Percentiles rank a stretch among this genome's conserved stretches.
Conservation (phyloP, 1,284 basidiomycete species). For the Ceratobasidium sp. region DNA sequence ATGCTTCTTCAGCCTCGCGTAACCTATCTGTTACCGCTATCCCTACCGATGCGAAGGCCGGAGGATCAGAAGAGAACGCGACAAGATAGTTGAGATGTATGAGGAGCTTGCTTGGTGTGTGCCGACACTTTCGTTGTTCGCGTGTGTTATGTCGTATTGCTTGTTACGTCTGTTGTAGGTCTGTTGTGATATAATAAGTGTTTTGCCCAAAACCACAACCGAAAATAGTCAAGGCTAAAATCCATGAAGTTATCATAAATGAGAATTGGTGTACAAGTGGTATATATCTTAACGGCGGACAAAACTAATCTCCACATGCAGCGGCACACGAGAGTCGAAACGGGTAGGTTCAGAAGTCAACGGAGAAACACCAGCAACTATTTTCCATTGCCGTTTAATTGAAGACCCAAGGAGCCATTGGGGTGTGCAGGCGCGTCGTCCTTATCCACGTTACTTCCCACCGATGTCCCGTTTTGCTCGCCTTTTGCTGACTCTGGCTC, state of each 20-base stretch:
- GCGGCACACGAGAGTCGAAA: not conserved
- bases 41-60: conserved; percentile 14
- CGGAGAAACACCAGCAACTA: not conserved
- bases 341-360: conserved; percentile 1
- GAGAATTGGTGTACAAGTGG: not conserved
- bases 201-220: not conserved
- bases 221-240: not conserved
- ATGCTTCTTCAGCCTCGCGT: conserved; percentile 15
- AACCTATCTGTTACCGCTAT: conserved; percentile 32
- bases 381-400: conserved; percentile 10
- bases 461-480: conserved; percentile 9
- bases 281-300: conserved; percentile 22
- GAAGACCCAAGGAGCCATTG: conserved; percentile 29
- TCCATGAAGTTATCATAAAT: conserved; percentile 1
- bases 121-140: not conserved
- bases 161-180: conserved; percentile 1
- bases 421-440: conserved; percentile 7
- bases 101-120: not conserved
- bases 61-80: not conserved
- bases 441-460: conserved; percentile 21
- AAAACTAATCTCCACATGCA: not conserved
- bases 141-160: conserved; percentile 4
- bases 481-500: conserved; percentile 27
- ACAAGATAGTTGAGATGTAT: conserved; percentile 4
- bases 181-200: conserved; percentile 37